Percentiles rank a stretch among this genome's conserved stretches.
These are phyloP conservation scores for Fonsecaea multimorphosa DNA, from an alignment of 2,329 filamentous ascomycete species.

Conservation along the genomic window DNA sequence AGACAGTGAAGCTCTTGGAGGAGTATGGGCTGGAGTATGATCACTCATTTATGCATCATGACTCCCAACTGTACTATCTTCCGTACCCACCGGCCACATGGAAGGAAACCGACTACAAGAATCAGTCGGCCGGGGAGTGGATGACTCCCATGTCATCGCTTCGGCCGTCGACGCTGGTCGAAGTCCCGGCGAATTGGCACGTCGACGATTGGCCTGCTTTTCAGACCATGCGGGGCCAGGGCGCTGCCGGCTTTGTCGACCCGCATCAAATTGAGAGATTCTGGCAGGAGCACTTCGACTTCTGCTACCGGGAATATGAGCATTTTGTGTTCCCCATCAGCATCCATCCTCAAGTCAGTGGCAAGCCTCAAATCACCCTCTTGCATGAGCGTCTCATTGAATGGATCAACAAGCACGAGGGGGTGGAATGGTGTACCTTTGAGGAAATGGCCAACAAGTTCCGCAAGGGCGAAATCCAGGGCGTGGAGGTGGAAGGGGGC, in stretches of 20 bases:
- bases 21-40: slow-evolving; percentile 54
- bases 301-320: slow-evolving; percentile 53
- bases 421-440: slow-evolving; percentile 59
- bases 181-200: slow-evolving; percentile 56
- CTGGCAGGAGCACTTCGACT: slow-evolving; percentile 57
- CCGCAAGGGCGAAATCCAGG: slow-evolving; percentile 56
- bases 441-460: slow-evolving; percentile 73
- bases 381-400: slow-evolving; percentile 57
- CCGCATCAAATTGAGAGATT: slow-evolving; percentile 50
- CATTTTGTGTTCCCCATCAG: slow-evolving; percentile 56
- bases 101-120: slow-evolving; percentile 31
- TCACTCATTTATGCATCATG: slow-evolving; percentile 58
- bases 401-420: slow-evolving; percentile 54
- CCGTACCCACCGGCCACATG: slow-evolving; percentile 26
- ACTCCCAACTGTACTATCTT: slow-evolving; percentile 42
- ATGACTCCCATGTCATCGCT: slow-evolving; percentile 48
- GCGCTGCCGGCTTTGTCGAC: slow-evolving; percentile 40
- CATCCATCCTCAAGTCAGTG: slow-evolving; percentile 57
- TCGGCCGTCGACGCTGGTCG: slow-evolving; percentile 49
- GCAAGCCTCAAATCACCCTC: slow-evolving; percentile 55
- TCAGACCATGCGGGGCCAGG: slow-evolving; percentile 44
- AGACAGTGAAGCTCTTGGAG: slow-evolving; percentile 49
- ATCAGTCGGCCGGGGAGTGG: slow-evolving; percentile 37
- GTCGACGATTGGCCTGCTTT: slow-evolving; percentile 57
- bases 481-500: slow-evolving; percentile 45